Conservation (phyloP, 768 basidiomycete genomes). For the Pleurotus citrinopileatus region DNA sequence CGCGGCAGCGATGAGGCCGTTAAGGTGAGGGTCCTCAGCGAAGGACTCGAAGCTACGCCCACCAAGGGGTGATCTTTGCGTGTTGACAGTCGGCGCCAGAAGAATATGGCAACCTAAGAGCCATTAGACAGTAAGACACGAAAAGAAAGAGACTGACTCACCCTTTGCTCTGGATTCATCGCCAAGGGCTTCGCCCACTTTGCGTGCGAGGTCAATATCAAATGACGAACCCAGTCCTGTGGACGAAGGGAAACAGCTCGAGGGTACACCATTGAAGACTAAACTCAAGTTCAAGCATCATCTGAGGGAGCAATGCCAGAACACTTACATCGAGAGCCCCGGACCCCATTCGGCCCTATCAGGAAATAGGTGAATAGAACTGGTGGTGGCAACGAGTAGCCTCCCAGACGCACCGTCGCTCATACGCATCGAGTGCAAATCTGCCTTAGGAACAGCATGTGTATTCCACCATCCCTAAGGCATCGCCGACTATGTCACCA, state of each 20-base stretch:
- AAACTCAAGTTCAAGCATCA: not conserved
- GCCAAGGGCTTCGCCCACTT: slow-evolving; percentile 49
- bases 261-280: slow-evolving; percentile 56
- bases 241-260: slow-evolving; percentile 56
- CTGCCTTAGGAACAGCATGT: slow-evolving; percentile 35
- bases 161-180: slow-evolving; percentile 53
- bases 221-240: slow-evolving; percentile 57
- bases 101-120: slow-evolving; percentile 41
- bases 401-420: slow-evolving; percentile 37
- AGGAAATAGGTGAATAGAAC: not conserved
- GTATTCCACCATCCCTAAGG: slow-evolving; percentile 48
- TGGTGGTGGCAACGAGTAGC: not conserved
- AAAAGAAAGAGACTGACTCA: slow-evolving; percentile 11
- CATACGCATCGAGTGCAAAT: slow-evolving; percentile 39
- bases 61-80: slow-evolving; percentile 55
- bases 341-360: slow-evolving; percentile 47
- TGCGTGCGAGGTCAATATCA: slow-evolving; percentile 43
- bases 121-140: slow-evolving; percentile 11
- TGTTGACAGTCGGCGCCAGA: slow-evolving; percentile 66
- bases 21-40: slow-evolving; percentile 58
- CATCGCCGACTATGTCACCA: not conserved
- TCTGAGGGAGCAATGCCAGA: slow-evolving; percentile 1
- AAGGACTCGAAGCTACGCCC: slow-evolving; percentile 62
- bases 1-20: slow-evolving; percentile 53
- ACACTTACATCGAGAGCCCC: slow-evolving; percentile 40